Evolutionary conservation across 345 rosid genomes (phyloP), one percentile per base, ranked within the genome.

Genomic region (Brassica juncea): DNA sequence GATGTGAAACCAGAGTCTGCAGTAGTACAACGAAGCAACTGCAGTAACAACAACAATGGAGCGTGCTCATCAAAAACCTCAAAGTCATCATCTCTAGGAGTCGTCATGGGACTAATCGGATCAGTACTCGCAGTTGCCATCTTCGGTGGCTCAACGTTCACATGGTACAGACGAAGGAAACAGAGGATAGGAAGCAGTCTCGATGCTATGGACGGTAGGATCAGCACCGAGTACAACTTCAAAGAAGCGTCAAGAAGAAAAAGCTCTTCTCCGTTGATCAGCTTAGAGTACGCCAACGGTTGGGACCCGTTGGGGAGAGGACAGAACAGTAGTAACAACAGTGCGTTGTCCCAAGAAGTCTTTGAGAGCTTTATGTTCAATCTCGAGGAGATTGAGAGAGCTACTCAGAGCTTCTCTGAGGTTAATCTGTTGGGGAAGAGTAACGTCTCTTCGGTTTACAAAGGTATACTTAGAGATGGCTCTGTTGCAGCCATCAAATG

Each of bases 351-450:
- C 28, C 96, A 87, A 69, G 99, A 91, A 82, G 85, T 90, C 73
- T 86, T 92, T 19, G 97, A 95, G 86, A 93, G 97, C 84, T 91
- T 89, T 81, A 85, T 87, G 97, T 93, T 90, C 84, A 95, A 93
- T 66, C 85, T 95, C 47, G 97, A 95, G 72, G 99, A 93, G 70
- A 92, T 95, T 57, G 97, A 93, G 83, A 91, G 93, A 15, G 98
- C 98, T 8, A 95, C 99, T 7, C 99, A 90, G 74, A 87, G 93
- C 76, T 95, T 95, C 86, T 89, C 90, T 3, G 97, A 93, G 66
- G 71, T 64, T 61, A 95, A 95, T 66, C 70, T 95, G 82, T 74
- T 93, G 84, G 93, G 94, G 54, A 91, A 85, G 88, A 87, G 86
- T 78, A 89, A 79, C 68, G 90, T 90, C 82, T 89, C 92, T n/a